Evolutionary conservation across 805 yeast genomes (phyloP).

Genomic region (Metschnikowia drakensbergensis): DNA sequence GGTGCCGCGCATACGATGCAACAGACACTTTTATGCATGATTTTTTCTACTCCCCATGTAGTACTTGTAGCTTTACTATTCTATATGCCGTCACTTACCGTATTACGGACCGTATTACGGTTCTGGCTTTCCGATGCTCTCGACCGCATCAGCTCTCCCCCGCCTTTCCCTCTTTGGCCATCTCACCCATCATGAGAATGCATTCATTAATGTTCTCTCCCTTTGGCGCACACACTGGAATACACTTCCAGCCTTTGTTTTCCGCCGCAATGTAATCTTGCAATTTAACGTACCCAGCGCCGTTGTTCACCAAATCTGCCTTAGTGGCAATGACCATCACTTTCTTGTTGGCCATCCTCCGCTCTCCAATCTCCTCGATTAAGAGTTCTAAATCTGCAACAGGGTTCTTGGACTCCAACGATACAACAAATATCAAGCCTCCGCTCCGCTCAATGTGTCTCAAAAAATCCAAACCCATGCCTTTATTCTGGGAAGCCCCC

Average conservation of each 20-base stretch:
- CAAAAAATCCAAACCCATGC: slow-evolving; percentile 90
- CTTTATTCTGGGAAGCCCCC: slow-evolving; percentile 82
- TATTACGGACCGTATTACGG: too few species aligned
- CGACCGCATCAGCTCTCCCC: neutral
- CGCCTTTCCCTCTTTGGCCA: slow-evolving; percentile 17
- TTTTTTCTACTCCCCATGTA: neutral
- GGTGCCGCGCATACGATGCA: neutral
- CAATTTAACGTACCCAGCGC: slow-evolving; percentile 46
- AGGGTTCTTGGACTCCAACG: slow-evolving; percentile 67
- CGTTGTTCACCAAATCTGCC: slow-evolving; percentile 68
- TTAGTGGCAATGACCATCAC: slow-evolving; percentile 87
- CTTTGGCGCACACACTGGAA: slow-evolving; percentile 81
- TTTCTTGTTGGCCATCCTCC: slow-evolving; percentile 56
- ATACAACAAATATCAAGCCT: slow-evolving; percentile 83
- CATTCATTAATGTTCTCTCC: slow-evolving; percentile 70
- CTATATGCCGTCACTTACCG: too few species aligned
- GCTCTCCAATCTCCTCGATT: slow-evolving; percentile 65
- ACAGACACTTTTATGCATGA: neutral
- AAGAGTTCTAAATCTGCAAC: slow-evolving; percentile 59
- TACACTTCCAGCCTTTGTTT: slow-evolving; percentile 55
- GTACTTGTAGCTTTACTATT: neutral
- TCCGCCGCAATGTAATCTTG: slow-evolving; percentile 37
- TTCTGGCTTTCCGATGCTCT: too few species aligned
- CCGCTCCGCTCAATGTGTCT: slow-evolving; percentile 90
- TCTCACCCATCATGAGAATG: slow-evolving; percentile 66